phyloP scores from a whole-genome alignment of 1,284 basidiomycete species.

The Pholiota adiposa region DNA sequence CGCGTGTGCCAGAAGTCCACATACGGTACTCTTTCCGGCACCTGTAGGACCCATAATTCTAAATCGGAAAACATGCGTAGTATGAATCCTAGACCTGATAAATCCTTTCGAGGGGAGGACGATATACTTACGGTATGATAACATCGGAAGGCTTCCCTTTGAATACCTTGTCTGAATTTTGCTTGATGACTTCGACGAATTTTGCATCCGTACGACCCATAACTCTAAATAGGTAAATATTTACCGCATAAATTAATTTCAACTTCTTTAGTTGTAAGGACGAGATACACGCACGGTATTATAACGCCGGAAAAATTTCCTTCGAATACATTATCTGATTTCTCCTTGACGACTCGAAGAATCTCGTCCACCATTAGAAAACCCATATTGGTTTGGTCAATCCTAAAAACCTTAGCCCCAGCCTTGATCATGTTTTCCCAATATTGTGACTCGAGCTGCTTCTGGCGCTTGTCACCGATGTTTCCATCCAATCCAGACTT shows the following conservation, averaged over 20 bases:
- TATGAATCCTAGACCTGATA: neutral
- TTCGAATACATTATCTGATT: neutral
- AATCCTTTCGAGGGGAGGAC: neutral
- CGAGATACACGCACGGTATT: neutral
- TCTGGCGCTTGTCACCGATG: neutral
- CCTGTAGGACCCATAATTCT: constrained; percentile 2
- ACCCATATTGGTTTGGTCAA: neutral
- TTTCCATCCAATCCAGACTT: neutral
- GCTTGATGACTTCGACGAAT: neutral
- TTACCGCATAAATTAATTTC: neutral
- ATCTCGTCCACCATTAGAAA: neutral
- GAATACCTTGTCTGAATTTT: neutral
- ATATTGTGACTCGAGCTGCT: neutral
- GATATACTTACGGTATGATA: neutral
- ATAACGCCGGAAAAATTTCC: neutral
- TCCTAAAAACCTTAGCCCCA: neutral
- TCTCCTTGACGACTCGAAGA: neutral
- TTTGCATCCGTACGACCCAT: constrained; percentile 7
- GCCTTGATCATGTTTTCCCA: neutral
- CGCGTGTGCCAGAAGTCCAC: neutral
- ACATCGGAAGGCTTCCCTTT: neutral
- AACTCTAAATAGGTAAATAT: neutral
- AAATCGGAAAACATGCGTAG: neutral
- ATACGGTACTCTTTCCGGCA: constrained; percentile 21
- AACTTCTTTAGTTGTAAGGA: neutral